These are phyloP conservation scores for Chrysosporium keratinophilum DNA, from an alignment of 2,329 filamentous ascomycete species.

Conservation along the genomic window DNA sequence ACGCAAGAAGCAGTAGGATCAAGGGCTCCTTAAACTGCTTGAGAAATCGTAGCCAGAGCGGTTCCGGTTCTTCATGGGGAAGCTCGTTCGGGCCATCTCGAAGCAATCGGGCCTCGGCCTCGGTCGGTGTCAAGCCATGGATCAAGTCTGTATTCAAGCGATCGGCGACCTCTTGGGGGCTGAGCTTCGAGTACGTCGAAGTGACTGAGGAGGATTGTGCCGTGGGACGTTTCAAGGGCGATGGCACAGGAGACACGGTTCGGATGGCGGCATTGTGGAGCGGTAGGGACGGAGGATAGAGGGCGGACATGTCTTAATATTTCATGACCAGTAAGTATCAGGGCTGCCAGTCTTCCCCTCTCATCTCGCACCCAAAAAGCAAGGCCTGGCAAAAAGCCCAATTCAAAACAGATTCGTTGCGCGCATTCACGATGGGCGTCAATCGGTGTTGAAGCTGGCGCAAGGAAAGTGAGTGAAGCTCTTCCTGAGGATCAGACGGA, in stretches of 20 bases:
- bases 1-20: conserved; percentile 81
- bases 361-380: conserved; percentile 1
- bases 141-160: conserved; percentile 72
- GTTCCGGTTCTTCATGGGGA: conserved; percentile 84
- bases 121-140: conserved; percentile 67
- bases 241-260: conserved; percentile 15
- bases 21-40: conserved; percentile 96
- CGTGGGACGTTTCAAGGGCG: conserved; percentile 11
- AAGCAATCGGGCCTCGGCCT: conserved; percentile 68
- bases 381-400: not conserved
- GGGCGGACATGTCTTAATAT: conserved; percentile 51
- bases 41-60: conserved; percentile 85
- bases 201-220: conserved; percentile 27
- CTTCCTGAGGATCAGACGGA: conserved; percentile 2
- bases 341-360: not conserved
- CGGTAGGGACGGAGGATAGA: conserved; percentile 49
- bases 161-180: conserved; percentile 65
- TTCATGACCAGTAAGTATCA: conserved; percentile 1
- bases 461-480: not conserved
- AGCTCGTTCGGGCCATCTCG: conserved; percentile 88
- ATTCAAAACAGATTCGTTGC: not conserved
- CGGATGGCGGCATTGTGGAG: conserved; percentile 41
- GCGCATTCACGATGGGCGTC: not conserved
- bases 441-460: not conserved
- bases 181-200: conserved; percentile 53